Base-by-base conservation (phyloP, 2,329 filamentous ascomycete genomes). In the Raffaelea deltoideospora region DNA sequence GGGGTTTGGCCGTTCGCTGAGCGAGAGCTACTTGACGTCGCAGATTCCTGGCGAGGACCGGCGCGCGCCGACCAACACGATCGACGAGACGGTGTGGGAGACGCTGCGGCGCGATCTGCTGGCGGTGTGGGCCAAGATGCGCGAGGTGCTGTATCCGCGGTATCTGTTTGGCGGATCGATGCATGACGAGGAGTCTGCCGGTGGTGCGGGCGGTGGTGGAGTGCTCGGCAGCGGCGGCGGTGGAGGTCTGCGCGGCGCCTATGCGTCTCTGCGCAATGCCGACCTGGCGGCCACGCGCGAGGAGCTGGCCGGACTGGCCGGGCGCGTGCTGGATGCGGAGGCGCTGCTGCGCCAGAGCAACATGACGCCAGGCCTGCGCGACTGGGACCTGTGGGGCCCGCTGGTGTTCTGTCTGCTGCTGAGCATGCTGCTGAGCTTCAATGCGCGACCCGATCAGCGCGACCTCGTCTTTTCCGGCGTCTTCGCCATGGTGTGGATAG, bases 351-450 rank as follows among this genome's bases (percentile, higher is more conserved):
- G 50, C 40, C 67, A 72, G 54, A 75, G 69, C 47, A 72, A 72
- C 53, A 92, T 95, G 84, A 88, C 79, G 46, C 82, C 92, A 35
- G 87, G 87, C 1, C 61, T 96, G 52, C 68, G 88, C 43, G 87
- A 98, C 61, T 98, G 90, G 90, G 90, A 98, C 67, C 71, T 98
- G 35, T 98, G 90, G 90, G 90, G 90, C 0, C 90, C 90, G 26
- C 65, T 98, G 39, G 76, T 98, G 45, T 98, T 98, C 64, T 95
- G 88, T 50, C 63, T 98, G 46, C 63, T 93, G 40, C 65, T 98
- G 40, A 88, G 84, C 47, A 69, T 94, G 57, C 74, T 98, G 48
- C 65, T 98, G 40, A 93, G 87, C 47, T 73, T 93, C 53, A 75
- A 80, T 43, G 85, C 85, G 13, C 70, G 77, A 47, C 67, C 71